Conservation (phyloP, 2,329 filamentous ascomycete species). For the Botrytis deweyae region DNA sequence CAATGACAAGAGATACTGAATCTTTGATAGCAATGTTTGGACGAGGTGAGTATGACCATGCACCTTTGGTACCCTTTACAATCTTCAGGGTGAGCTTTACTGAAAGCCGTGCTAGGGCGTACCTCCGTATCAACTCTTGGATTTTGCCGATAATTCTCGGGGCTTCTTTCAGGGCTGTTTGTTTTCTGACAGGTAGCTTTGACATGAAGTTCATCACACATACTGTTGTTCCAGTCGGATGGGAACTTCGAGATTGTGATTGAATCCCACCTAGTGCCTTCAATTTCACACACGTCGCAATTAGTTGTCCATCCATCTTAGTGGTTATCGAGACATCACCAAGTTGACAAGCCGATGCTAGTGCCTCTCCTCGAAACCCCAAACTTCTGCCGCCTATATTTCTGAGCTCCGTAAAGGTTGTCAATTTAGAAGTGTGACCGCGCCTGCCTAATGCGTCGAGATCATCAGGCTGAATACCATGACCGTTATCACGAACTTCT, state of each 20-base stretch:
- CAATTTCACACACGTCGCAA: conserved; percentile 54
- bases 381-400: conserved; percentile 57
- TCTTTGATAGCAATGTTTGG: conserved; percentile 52
- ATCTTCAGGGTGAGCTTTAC: conserved; percentile 62
- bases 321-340: conserved; percentile 63
- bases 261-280: conserved; percentile 42
- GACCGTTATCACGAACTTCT: conserved; percentile 72
- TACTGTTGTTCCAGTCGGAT: conserved; percentile 69
- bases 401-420: conserved; percentile 60
- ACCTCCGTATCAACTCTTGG: conserved; percentile 60
- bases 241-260: conserved; percentile 44
- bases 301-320: conserved; percentile 57
- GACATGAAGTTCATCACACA: conserved; percentile 59
- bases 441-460: conserved; percentile 60
- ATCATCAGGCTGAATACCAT: conserved; percentile 64
- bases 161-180: conserved; percentile 56
- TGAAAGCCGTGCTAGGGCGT: conserved; percentile 64
- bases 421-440: conserved; percentile 74
- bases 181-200: conserved; percentile 61
- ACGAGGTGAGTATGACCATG: conserved; percentile 64
- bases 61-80: conserved; percentile 49
- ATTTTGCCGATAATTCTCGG: conserved; percentile 57
- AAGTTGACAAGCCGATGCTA: conserved; percentile 64
- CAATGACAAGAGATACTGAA: conserved; percentile 61
- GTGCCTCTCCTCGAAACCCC: conserved; percentile 75